phyloP scores from a whole-genome alignment of 306 rosid species.

The Hippophae gyantsensis region DNA sequence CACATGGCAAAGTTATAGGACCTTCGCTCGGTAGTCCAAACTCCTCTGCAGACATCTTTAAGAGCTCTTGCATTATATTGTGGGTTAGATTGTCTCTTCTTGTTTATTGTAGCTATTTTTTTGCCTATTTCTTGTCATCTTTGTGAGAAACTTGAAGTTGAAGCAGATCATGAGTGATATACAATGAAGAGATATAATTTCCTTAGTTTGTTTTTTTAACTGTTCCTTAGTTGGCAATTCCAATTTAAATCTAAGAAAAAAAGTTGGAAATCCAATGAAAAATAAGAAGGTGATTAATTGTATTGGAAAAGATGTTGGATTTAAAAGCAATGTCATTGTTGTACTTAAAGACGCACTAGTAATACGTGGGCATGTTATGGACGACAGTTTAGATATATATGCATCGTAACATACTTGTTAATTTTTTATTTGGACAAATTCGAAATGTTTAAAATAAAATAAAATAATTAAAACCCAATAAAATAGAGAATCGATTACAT shows the following conservation, averaged over 20 bases:
- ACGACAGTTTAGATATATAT: no score
- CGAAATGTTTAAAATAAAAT: no score
- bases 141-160: constrained; percentile 9
- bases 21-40: constrained; percentile 13
- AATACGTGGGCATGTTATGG: no score
- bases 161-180: background rate
- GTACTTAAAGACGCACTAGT: no score
- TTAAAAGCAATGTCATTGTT: background rate
- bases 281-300: background rate
- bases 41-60: constrained; percentile 12
- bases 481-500: no score
- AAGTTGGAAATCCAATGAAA: background rate
- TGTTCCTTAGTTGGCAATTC: background rate
- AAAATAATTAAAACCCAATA: no score
- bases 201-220: background rate
- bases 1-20: constrained; percentile 13
- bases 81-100: constrained; percentile 1
- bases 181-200: background rate
- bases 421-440: no score
- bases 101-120: background rate
- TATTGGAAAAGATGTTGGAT: constrained; percentile 1
- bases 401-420: no score
- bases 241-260: background rate
- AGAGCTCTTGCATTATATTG: constrained; percentile 12
- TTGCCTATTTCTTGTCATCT: constrained; percentile 12